Evolutionary conservation across 2,329 filamentous ascomycete genomes (phyloP), one percentile per base, ranked within the genome.

Genomic region (Pestalotiopsis sp.): DNA sequence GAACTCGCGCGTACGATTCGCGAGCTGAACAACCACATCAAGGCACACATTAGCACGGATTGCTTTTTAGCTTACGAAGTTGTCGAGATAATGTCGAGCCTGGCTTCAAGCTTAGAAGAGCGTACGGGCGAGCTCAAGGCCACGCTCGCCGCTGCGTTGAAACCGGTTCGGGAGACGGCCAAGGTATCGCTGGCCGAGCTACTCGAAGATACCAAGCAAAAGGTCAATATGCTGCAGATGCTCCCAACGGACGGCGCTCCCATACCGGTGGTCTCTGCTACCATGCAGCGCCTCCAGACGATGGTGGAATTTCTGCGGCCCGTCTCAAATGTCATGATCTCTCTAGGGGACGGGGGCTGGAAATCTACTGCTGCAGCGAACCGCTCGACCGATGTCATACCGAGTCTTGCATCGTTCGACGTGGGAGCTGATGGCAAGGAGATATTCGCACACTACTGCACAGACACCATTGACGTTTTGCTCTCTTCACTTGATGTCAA

Each of bases 61-160:
- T 98, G 95, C 80, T 98, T 93, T 78, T 87, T 99, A 63, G 94
- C 94, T 7, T 99, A 97, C 78, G 96, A 99, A 78, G 93, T 98
- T 39, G 93, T 97, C 39, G 95, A 97, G 75, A 93, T 98, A 70
- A 90, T 98, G 61, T 93, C 93, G 0, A 88, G 87, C 13, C 86
- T 97, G 62, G 94, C 94, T 2, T 91, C 91, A 68, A 91, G 92
- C 52, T 83, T 99, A 3, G 95, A 97, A 71, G 87, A 88, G 4
- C 90, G 92, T 70, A 97, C 94, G 0, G 94, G 94, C 2, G 94
- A 97, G 75, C 86, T 98, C 68, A 97, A 97, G 78, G 85, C 88
- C 38, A 88, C 93, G 5, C 88, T 99, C 65, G 91, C 93, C 4
- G 93, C 97, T 67, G 93, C 94, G 9, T 83, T 98, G 14, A 94